These are phyloP conservation scores for Kwoniella dendrophila DNA, from an alignment of 768 basidiomycete species.

Conservation along the genomic window DNA sequence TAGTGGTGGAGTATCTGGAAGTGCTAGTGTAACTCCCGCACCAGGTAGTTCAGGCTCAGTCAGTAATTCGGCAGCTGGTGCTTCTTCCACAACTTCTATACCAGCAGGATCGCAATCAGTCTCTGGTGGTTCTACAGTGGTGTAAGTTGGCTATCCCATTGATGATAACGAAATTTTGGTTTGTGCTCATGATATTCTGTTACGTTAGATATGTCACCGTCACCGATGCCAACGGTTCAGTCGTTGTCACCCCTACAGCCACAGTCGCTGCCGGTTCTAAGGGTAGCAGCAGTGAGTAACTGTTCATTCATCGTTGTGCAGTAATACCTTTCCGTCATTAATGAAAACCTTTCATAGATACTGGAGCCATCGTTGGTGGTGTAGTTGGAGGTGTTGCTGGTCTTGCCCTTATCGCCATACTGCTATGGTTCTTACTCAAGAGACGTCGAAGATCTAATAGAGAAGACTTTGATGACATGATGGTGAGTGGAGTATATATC, in stretches of 20 bases:
- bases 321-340: neutral
- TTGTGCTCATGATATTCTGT: neutral
- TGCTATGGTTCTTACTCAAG: constrained; percentile 37
- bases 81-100: neutral
- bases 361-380: constrained; percentile 46
- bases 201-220: constrained; percentile 16
- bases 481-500: constrained; percentile 39
- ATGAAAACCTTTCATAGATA: constrained; percentile 1
- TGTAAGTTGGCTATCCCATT: constrained; percentile 12
- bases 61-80: constrained; percentile 6
- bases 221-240: constrained; percentile 15
- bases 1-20: neutral
- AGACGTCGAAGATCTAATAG: constrained; percentile 33
- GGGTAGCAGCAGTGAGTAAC: constrained; percentile 16
- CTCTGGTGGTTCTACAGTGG: constrained; percentile 11
- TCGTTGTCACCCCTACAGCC: constrained; percentile 7
- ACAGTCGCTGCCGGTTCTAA: constrained; percentile 3
- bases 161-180: neutral
- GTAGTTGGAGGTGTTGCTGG: constrained; percentile 45
- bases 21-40: constrained; percentile 10
- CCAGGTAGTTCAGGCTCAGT: neutral
- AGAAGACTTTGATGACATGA: constrained; percentile 54
- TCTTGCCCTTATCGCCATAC: constrained; percentile 33
- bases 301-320: neutral
- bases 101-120: constrained; percentile 14